Conservation (phyloP, 2,329 filamentous ascomycete species). For the Monosporascus ibericus region DNA sequence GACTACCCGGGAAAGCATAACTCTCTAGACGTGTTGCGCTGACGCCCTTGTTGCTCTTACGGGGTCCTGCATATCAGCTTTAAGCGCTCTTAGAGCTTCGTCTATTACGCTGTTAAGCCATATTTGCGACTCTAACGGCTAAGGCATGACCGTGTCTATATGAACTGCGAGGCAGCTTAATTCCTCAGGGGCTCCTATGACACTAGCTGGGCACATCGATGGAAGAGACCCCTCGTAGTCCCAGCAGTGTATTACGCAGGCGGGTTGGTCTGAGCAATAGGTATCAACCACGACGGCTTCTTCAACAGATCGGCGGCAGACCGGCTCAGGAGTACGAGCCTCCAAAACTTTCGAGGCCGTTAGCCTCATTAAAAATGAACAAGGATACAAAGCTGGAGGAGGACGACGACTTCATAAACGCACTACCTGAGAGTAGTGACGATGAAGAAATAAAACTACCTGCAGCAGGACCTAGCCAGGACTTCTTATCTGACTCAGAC, state of each 20-base stretch:
- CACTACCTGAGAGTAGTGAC: slow-evolving; percentile 20
- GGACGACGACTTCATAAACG: slow-evolving; percentile 14
- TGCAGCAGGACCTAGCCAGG: neutral
- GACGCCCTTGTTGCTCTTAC: neutral
- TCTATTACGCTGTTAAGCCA: neutral
- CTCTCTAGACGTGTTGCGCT: too few relatives aligned
- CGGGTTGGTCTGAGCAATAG: slow-evolving; percentile 10
- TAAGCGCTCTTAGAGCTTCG: too few relatives aligned
- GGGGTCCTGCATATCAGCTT: neutral
- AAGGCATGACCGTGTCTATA: neutral
- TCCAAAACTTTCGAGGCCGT: slow-evolving; percentile 1
- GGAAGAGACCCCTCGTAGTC: neutral
- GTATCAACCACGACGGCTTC: slow-evolving; percentile 7
- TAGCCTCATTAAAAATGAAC: slow-evolving; percentile 7
- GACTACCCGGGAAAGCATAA: too few relatives aligned
- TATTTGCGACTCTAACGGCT: neutral
- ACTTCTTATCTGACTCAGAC: slow-evolving; percentile 12
- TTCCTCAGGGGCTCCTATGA: neutral
- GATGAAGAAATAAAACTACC: slow-evolving; percentile 12
- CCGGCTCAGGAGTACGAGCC: neutral
- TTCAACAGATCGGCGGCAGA: slow-evolving; percentile 7
- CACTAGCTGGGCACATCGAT: neutral
- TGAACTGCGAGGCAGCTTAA: neutral
- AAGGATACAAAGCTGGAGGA: slow-evolving; percentile 7
- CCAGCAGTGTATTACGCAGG: neutral